Percentiles rank a stretch among this genome's conserved stretches.
Conservation (phyloP, 2,329 filamentous ascomycete genomes). For the Phaeoacremonium minimum region DNA sequence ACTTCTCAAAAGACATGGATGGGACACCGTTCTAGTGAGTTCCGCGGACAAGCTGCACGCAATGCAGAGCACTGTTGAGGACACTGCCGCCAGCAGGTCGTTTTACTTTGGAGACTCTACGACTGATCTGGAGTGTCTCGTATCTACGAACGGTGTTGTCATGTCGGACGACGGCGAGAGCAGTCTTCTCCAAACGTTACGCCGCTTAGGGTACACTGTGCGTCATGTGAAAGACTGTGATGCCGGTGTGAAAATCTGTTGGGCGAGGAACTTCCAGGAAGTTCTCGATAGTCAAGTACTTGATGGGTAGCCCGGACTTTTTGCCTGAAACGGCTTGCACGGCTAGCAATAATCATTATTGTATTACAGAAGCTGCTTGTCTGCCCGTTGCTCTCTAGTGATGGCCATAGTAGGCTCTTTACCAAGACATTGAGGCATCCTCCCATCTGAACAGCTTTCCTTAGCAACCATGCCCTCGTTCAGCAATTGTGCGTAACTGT, state of each 20-base stretch:
- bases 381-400: no score
- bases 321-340: background rate
- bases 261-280: conserved; percentile 40
- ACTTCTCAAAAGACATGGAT: conserved; percentile 18
- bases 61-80: background rate
- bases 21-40: conserved; percentile 25
- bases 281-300: conserved; percentile 27
- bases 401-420: background rate
- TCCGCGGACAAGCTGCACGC: conserved; percentile 38
- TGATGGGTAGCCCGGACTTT: background rate
- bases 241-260: conserved; percentile 20
- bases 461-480: background rate
- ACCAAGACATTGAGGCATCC: background rate
- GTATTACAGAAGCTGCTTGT: no score
- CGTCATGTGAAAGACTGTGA: conserved; percentile 25
- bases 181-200: conserved; percentile 28
- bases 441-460: background rate
- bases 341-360: conserved; percentile 2
- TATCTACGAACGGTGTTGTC: conserved; percentile 39
- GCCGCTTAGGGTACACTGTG: conserved; percentile 30
- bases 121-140: conserved; percentile 51
- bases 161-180: conserved; percentile 31
- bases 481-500: no score
- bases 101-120: conserved; percentile 56
- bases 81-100: conserved; percentile 14